These are phyloP conservation scores for Oryza glaberrima DNA, from an alignment of 176 grass and related monocot species.

Conservation along the genomic window DNA sequence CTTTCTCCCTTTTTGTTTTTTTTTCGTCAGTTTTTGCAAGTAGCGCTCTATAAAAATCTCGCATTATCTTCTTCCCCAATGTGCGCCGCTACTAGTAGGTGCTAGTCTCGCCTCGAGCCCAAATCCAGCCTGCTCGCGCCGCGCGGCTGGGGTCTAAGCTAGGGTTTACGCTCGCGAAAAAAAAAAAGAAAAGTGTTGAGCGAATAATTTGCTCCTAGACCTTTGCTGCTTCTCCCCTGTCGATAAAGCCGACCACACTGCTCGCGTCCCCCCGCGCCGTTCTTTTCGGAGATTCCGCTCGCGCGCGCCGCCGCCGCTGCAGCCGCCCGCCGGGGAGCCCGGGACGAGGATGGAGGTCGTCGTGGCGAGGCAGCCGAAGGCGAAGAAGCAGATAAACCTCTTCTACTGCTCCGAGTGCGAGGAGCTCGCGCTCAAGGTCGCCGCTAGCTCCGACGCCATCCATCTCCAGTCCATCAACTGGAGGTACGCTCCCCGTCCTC, in stretches of 20 bases:
- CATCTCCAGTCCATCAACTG: slow-evolving; percentile 83
- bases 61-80: neutral
- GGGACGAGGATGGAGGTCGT: slow-evolving; percentile 46
- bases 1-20: neutral
- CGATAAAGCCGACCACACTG: slow-evolving; percentile 28
- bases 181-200: neutral
- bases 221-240: neutral
- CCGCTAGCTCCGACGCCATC: slow-evolving; percentile 64
- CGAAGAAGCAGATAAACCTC: slow-evolving; percentile 77
- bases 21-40: no score
- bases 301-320: neutral
- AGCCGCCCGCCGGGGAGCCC: neutral
- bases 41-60: neutral
- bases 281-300: slow-evolving; percentile 5
- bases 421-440: slow-evolving; percentile 74
- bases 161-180: slow-evolving; percentile 31
- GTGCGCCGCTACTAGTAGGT: neutral
- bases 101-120: neutral
- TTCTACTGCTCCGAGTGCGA: slow-evolving; percentile 90
- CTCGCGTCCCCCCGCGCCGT: neutral
- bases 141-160: slow-evolving; percentile 24
- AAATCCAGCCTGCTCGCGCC: neutral
- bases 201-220: slow-evolving; percentile 6
- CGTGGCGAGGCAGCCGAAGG: slow-evolving; percentile 47
- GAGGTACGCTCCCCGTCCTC: slow-evolving; percentile 47